Conservation (phyloP, 108 stramenopile species). For the Nitzschia putrida region DNA sequence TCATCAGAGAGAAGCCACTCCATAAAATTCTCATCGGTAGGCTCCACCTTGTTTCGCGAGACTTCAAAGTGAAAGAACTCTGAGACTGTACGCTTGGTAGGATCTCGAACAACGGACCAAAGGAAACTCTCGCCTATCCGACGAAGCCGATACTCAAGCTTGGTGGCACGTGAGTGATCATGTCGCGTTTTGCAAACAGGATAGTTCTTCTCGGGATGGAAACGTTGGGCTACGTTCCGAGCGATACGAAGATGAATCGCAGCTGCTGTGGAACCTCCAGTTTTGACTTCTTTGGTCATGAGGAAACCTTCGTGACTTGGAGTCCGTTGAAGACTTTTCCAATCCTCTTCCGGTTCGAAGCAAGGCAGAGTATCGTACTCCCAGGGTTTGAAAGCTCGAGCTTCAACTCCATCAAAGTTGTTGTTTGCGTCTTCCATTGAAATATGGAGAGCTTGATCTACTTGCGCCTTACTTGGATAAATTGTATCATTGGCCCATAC, state of each 20-base stretch:
- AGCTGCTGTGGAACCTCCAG: slow-evolving; percentile 31
- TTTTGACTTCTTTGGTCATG: slow-evolving; percentile 37
- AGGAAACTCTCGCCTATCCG: slow-evolving; percentile 15
- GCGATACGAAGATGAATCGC: slow-evolving; percentile 42
- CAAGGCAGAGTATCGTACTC: not conserved
- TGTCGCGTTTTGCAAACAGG: not conserved
- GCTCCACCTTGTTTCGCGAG: slow-evolving; percentile 35
- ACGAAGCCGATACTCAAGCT: slow-evolving; percentile 20
- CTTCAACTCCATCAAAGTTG: slow-evolving; percentile 1
- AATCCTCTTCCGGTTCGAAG: slow-evolving; percentile 6
- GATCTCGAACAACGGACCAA: slow-evolving; percentile 42
- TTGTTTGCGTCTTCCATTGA: not conserved
- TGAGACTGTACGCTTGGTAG: slow-evolving; percentile 33
- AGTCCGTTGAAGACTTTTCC: slow-evolving; percentile 1
- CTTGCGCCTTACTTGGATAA: too few relatives aligned
- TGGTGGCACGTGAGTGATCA: not conserved
- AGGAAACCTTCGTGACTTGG: slow-evolving; percentile 23
- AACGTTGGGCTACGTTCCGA: slow-evolving; percentile 30
- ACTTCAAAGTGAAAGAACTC: slow-evolving; percentile 55
- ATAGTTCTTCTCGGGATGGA: slow-evolving; percentile 4
- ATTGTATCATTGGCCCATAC: too few relatives aligned
- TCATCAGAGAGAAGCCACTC: not conserved
- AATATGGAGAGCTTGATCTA: too few relatives aligned
- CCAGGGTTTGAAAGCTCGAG: not conserved
- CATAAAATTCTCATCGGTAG: slow-evolving; percentile 42